Conservation (phyloP, 495 filamentous ascomycete species). For the Penicillium tannophilum region DNA sequence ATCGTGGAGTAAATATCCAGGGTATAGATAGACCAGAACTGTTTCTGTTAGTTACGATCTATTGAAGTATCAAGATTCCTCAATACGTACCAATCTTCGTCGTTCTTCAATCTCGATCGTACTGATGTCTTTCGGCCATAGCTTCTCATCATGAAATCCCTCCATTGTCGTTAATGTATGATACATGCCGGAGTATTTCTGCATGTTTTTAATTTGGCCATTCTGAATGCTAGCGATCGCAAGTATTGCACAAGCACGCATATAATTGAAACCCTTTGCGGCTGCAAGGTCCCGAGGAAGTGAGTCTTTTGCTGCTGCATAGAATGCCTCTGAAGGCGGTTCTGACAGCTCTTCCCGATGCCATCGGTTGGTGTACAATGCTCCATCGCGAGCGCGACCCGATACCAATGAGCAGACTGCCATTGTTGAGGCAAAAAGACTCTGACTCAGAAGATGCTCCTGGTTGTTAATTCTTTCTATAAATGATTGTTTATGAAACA, state of each 20-base stretch:
- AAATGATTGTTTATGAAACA: constrained; percentile 50
- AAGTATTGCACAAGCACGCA: constrained; percentile 49
- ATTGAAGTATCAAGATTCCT: not conserved
- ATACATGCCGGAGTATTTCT: constrained; percentile 50
- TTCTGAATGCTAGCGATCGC: constrained; percentile 51
- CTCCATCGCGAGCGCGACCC: constrained; percentile 49
- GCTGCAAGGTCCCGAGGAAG: constrained; percentile 41
- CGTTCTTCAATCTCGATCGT: constrained; percentile 50
- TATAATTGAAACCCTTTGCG: constrained; percentile 43
- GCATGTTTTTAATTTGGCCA: constrained; percentile 48
- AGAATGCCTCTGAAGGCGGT: constrained; percentile 48
- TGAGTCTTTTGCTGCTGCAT: constrained; percentile 42
- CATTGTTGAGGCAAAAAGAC: constrained; percentile 52
- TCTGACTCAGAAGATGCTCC: constrained; percentile 43
- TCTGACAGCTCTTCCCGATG: constrained; percentile 29
- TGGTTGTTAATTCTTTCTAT: constrained; percentile 35
- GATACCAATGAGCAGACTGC: constrained; percentile 51
- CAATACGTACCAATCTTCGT: constrained; percentile 43
- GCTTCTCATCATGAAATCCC: constrained; percentile 49
- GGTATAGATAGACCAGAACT: constrained; percentile 59
- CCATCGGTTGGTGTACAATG: constrained; percentile 35
- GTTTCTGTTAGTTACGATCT: constrained; percentile 1
- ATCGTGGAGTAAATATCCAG: constrained; percentile 52
- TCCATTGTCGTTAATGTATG: constrained; percentile 47
- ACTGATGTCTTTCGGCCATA: constrained; percentile 48